Percentiles rank a stretch among this genome's conserved stretches.
These are phyloP conservation scores for Trichaptum fuscoviolaceum DNA, from an alignment of 768 basidiomycete genomes.

Conservation along the genomic window DNA sequence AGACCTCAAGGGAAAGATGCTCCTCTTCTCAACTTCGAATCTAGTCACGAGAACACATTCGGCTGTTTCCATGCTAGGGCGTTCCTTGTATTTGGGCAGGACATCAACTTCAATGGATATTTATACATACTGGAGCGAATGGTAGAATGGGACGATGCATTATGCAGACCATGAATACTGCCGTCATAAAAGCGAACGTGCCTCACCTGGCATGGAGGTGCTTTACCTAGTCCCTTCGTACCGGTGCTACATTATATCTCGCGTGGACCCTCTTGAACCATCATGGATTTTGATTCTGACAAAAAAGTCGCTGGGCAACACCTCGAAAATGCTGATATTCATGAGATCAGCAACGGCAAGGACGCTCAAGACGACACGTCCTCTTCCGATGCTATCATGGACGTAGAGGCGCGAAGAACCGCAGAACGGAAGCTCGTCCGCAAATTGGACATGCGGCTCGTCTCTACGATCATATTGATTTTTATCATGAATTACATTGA, in stretches of 20 bases:
- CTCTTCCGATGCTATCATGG: conserved; percentile 2
- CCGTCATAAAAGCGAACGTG: background rate
- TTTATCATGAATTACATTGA: conserved; percentile 68
- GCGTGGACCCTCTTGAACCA: background rate
- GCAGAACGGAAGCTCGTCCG: conserved; percentile 41
- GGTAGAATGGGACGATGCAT: background rate
- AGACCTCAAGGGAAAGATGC: background rate
- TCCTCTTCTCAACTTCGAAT: background rate
- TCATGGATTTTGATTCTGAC: background rate
- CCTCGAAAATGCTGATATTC: background rate
- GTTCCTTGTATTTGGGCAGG: background rate
- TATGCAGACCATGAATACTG: background rate
- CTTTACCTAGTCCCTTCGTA: background rate
- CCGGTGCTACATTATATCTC: background rate
- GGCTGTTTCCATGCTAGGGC: background rate
- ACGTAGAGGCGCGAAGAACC: conserved; percentile 14
- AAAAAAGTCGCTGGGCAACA: background rate
- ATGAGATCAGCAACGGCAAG: background rate
- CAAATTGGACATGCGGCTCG: conserved; percentile 49
- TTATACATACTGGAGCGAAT: background rate
- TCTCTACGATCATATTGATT: conserved; percentile 54
- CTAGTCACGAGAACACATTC: background rate
- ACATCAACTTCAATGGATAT: background rate
- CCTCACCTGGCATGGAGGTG: background rate
- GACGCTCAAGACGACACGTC: background rate